Evolutionary conservation across 129 eudicot genomes (phyloP).

Genomic region (Ambrosia artemisiifolia): DNA sequence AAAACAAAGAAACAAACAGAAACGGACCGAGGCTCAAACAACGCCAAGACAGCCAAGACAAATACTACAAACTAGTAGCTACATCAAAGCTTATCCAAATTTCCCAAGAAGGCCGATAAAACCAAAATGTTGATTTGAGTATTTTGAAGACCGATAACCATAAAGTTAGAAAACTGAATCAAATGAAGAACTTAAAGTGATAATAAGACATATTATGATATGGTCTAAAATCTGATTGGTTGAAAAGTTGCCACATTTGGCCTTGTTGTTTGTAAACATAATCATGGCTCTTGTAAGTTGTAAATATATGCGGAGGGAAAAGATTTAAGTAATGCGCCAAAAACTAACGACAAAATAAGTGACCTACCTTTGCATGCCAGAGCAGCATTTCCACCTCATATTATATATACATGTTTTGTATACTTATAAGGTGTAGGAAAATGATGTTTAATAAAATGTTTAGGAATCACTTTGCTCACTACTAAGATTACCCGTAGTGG

Average conservation of each 20-base stretch:
- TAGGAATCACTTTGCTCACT: too few relatives aligned
- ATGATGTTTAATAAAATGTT: too few relatives aligned
- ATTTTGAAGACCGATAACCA: background rate
- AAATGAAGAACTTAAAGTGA: background rate
- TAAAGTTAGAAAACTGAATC: background rate
- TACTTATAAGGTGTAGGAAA: too few relatives aligned
- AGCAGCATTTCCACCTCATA: slow-evolving; percentile 23
- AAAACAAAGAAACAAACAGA: too few relatives aligned
- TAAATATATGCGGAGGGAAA: slow-evolving; percentile 18
- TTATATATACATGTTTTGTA: background rate
- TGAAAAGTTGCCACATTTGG: slow-evolving; percentile 35
- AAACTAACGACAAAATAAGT: slow-evolving; percentile 37
- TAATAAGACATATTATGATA: background rate
- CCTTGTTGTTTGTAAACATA: slow-evolving; percentile 32
- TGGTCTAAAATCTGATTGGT: slow-evolving; percentile 12
- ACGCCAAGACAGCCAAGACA: too few relatives aligned
- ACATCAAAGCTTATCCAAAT: too few relatives aligned
- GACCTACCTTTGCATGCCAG: slow-evolving; percentile 40
- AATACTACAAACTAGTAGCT: too few relatives aligned
- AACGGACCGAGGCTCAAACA: too few relatives aligned
- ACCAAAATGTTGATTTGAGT: too few relatives aligned
- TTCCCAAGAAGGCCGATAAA: too few relatives aligned
- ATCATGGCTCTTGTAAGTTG: slow-evolving; percentile 29
- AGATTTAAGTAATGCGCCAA: slow-evolving; percentile 25
- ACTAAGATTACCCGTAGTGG: too few relatives aligned